Percentiles rank a stretch among this genome's conserved stretches.
Conservation (phyloP, 176 grass and related monocot genomes). For the Rhipidocladum racemiflorum region DNA sequence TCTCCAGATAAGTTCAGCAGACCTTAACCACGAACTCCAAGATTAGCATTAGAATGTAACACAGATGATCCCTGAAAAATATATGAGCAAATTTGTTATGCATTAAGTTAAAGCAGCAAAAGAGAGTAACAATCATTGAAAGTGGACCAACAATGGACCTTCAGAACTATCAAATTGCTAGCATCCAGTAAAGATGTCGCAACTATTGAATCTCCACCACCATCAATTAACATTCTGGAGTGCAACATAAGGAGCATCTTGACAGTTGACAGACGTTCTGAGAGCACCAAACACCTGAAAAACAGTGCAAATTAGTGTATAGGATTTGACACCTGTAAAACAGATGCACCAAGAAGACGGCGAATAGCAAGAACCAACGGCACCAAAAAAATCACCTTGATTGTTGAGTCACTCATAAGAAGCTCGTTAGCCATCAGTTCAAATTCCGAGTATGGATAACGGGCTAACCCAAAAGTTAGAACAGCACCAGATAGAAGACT, state of each 20-base stretch:
- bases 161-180: conserved; percentile 99
- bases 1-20: conserved; percentile 94
- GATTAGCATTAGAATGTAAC: conserved; percentile 98
- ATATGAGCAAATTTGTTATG: conserved; percentile 7
- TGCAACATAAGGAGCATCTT: conserved; percentile 99
- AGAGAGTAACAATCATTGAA: background rate
- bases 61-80: conserved; percentile 83
- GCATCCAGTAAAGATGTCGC: conserved; percentile 91
- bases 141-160: conserved; percentile 43
- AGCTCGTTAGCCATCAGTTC: conserved; percentile 99
- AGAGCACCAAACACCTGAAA: conserved; percentile 86
- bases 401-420: conserved; percentile 97
- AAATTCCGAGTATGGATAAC: conserved; percentile 94
- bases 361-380: conserved; percentile 24
- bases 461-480: conserved; percentile 86
- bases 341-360: conserved; percentile 9
- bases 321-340: conserved; percentile 17
- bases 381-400: conserved; percentile 70
- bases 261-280: conserved; percentile 95
- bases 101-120: conserved; percentile 5
- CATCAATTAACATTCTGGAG: conserved; percentile 90
- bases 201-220: conserved; percentile 84
- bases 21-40: conserved; percentile 97
- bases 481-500: conserved; percentile 76
- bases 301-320: conserved; percentile 19